A percentile compares a stretch with the other conserved stretches of the same genome.
These are phyloP conservation scores for Lanmaoa rubissima DNA, from an alignment of 768 basidiomycete genomes.

Conservation along the genomic window DNA sequence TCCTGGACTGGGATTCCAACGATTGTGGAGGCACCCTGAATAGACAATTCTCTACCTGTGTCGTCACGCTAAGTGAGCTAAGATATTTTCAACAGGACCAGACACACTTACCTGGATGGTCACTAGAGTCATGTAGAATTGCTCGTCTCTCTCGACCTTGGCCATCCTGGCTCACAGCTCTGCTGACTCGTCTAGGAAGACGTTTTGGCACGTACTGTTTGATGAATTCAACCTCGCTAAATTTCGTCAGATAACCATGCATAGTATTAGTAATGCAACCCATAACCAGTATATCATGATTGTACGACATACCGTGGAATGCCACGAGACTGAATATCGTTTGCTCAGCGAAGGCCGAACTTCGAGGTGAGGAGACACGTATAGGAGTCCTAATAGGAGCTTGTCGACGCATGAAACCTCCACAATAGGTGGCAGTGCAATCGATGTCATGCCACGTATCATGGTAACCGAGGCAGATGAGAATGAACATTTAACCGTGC, in stretches of 20 bases:
- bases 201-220: too few relatives aligned
- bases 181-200: not conserved
- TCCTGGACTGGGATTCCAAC: conserved; percentile 23
- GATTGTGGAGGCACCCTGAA: conserved; percentile 27
- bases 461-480: conserved; percentile 2
- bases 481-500: not conserved
- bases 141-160: not conserved
- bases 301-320: not conserved
- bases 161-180: not conserved
- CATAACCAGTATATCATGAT: not conserved
- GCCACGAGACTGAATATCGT: not conserved
- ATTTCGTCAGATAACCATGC: too few relatives aligned
- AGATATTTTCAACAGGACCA: not conserved
- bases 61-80: not conserved
- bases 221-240: not conserved
- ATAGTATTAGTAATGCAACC: not conserved
- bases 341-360: not conserved
- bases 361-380: not conserved
- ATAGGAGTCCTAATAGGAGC: not conserved
- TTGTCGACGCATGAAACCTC: not conserved
- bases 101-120: conserved; percentile 9
- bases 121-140: conserved; percentile 19
- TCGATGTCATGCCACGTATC: conserved; percentile 14
- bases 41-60: conserved; percentile 27
- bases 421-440: conserved; percentile 17